Percentiles rank a stretch among this genome's conserved stretches.
These are phyloP conservation scores for Annulohypoxylon stygium DNA, from an alignment of 495 filamentous ascomycete species.

Conservation along the genomic window DNA sequence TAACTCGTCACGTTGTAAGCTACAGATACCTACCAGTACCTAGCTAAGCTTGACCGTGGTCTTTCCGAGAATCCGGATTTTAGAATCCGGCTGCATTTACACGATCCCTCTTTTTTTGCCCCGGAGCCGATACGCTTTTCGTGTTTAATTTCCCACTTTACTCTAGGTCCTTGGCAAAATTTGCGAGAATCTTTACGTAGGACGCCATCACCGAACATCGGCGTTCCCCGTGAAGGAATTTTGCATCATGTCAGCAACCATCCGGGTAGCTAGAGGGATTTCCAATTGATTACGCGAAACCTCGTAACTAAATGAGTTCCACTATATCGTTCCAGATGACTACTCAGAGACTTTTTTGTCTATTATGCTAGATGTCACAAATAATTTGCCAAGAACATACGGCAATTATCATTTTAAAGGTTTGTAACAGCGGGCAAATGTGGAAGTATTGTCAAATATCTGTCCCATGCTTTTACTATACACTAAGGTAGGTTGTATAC, in stretches of 20 bases:
- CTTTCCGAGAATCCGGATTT: not conserved
- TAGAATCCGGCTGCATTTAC: not conserved
- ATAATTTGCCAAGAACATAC: not conserved
- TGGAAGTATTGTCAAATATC: not conserved
- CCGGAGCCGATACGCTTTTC: constrained; percentile 6
- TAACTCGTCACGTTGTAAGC: constrained; percentile 5
- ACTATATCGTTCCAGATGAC: not conserved
- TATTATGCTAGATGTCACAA: not conserved
- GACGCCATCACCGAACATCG: constrained; percentile 15
- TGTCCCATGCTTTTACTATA: constrained; percentile 16
- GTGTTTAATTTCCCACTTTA: not conserved
- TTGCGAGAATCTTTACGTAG: constrained; percentile 8
- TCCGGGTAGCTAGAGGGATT: constrained; percentile 4
- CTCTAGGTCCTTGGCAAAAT: constrained; percentile 25
- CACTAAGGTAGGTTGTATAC: constrained; percentile 9
- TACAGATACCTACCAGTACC: too few relatives aligned
- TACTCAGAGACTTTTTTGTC: not conserved
- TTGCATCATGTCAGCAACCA: constrained; percentile 2
- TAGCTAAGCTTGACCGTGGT: not conserved
- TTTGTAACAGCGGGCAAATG: not conserved
- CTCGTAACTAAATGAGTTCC: not conserved
- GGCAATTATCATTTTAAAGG: not conserved
- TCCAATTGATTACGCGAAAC: constrained; percentile 22
- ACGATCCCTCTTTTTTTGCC: not conserved
- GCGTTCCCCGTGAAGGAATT: constrained; percentile 14